Conservation (phyloP, 2,329 filamentous ascomycete species). For the Xylariaceae sp. region DNA sequence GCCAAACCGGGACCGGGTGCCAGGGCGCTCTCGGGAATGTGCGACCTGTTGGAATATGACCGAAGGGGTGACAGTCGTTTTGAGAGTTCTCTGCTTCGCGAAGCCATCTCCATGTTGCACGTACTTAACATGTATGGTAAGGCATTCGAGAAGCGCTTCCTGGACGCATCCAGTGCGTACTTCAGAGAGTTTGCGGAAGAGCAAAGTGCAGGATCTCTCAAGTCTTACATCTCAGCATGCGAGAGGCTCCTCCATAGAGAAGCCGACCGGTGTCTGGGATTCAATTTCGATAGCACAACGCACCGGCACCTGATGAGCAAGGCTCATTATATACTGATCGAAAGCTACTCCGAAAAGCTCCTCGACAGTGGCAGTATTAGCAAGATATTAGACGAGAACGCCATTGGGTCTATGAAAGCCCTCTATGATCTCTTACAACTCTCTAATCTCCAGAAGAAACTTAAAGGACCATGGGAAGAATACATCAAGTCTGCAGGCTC, state of each 20-base stretch:
- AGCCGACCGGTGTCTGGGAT: conserved; percentile 70
- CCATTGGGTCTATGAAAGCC: conserved; percentile 65
- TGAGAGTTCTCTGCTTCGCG: conserved; percentile 62
- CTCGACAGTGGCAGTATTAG: conserved; percentile 64
- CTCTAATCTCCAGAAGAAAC: conserved; percentile 62
- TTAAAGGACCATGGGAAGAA: conserved; percentile 69
- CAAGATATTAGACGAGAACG: conserved; percentile 67
- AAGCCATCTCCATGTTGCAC: conserved; percentile 77
- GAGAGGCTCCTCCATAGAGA: conserved; percentile 68
- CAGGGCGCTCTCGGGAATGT: conserved; percentile 56
- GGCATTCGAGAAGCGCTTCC: conserved; percentile 73
- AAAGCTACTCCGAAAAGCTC: conserved; percentile 61
- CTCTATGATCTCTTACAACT: conserved; percentile 75
- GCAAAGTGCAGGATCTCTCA: conserved; percentile 60
- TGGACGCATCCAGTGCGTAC: conserved; percentile 63
- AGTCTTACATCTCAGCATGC: conserved; percentile 70
- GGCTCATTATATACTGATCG: conserved; percentile 69
- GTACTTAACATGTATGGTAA: conserved; percentile 77
- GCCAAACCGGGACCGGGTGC: conserved; percentile 29
- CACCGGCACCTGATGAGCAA: conserved; percentile 69
- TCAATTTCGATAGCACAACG: conserved; percentile 78
- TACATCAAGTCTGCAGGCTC: conserved; percentile 77
- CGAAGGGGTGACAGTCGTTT: conserved; percentile 54
- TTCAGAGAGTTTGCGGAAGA: conserved; percentile 66
- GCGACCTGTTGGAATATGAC: conserved; percentile 70